Evolutionary conservation across 1,139 yeast genomes (phyloP), one percentile per base, ranked within the genome.

Genomic region (Kurtzmaniella quercitrusa): DNA sequence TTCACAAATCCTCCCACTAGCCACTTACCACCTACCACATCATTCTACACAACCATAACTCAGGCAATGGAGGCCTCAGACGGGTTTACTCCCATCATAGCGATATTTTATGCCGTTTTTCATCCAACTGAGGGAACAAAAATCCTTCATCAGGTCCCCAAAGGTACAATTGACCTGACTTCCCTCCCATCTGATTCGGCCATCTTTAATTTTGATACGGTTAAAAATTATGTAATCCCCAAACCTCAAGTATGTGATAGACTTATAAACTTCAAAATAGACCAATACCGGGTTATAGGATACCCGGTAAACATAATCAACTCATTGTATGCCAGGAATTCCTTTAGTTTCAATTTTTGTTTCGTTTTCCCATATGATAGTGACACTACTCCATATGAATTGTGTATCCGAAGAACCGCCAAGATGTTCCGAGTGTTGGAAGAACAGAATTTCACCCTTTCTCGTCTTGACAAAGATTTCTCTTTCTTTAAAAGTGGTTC

Each of bases 111-210:
- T 62, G 82, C 97, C 0, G 88, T 88, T 0, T 93, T 93, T 64
- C 97, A 94, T 57, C 97, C 97, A 0, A 86, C 93, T 0, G 95
- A 89, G 56, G 98, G 98, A 1, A 85, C 98, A 0, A 87, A 90
- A 61, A 91, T 93, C n/a, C 78, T 88, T 3, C 87, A 87, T 54
- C 97, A 94, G 58, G 95, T 89, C 1, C 99, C 98, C 1, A 46
- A 75, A 75, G 48, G 89, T 75, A 43, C 75, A 70, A 48, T 77
- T 72, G 62, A 61, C 14, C 18, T 41, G 29, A 19, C 29, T 19
- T 38, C 45, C 6, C 2, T 37, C 2, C 34, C 34, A n/a, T 31
- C 38, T 21, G 38, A 41, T 38, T 62, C 67, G 36, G 75, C 79
- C 34, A 65, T 85, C 29, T 82, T 91, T 57, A 83, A 87, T 55